A percentile compares a stretch with the other conserved stretches of the same genome.
These are phyloP conservation scores for Wallacemonas sp. DNA, from an alignment of 208 protist species.

Conservation along the genomic window DNA sequence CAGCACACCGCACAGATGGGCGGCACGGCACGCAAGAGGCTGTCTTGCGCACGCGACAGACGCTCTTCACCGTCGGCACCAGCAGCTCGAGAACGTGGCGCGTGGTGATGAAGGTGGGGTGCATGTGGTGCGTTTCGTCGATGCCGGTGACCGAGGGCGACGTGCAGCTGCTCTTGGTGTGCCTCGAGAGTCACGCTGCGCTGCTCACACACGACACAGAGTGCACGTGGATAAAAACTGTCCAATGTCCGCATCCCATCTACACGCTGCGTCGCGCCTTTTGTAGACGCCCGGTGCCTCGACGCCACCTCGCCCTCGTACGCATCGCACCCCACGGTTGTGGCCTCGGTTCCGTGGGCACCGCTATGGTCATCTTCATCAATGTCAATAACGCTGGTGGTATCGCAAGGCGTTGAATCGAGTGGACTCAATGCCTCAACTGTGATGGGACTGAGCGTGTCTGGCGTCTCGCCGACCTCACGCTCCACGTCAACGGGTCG, in stretches of 20 bases:
- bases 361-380: neutral
- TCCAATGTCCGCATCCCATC: slow-evolving; percentile 35
- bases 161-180: slow-evolving; percentile 8
- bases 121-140: too few species aligned
- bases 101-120: too few species aligned
- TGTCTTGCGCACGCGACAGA: too few species aligned
- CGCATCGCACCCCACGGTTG: too few species aligned
- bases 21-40: slow-evolving; percentile 15
- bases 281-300: too few species aligned
- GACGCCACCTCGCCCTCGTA: too few species aligned
- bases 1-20: slow-evolving; percentile 50
- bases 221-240: slow-evolving; percentile 35
- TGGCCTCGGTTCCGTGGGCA: too few species aligned
- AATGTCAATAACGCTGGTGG: neutral
- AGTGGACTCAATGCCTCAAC: slow-evolving; percentile 4
- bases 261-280: slow-evolving; percentile 32
- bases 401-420: too few species aligned
- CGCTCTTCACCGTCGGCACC: too few species aligned
- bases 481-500: slow-evolving; percentile 5
- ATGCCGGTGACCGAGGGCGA: neutral
- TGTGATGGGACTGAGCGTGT: slow-evolving; percentile 5
- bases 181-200: slow-evolving; percentile 26
- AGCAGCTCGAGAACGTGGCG: too few species aligned
- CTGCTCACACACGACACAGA: slow-evolving; percentile 42
- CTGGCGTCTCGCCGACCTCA: neutral